Percentiles rank a stretch among this genome's conserved stretches.
Conservation (phyloP, 805 yeast species). For the Priceomyces carsonii region DNA sequence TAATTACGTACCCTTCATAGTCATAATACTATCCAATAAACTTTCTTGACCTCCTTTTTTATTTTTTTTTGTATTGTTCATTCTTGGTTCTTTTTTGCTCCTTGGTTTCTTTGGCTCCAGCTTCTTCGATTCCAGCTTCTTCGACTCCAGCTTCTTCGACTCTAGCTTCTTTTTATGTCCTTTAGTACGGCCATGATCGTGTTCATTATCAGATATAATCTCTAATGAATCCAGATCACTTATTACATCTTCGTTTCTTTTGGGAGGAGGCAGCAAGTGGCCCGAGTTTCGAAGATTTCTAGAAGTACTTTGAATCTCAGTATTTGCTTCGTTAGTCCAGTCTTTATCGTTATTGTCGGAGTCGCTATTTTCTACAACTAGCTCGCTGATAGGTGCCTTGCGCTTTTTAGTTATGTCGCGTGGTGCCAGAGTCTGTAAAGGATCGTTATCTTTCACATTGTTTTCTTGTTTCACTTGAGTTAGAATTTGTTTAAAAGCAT, state of each 20-base stretch:
- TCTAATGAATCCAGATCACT: no score
- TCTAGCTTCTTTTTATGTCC: slow-evolving; percentile 5
- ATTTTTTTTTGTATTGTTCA: slow-evolving; percentile 5
- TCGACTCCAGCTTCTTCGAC: slow-evolving; percentile 1
- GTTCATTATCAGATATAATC: no score
- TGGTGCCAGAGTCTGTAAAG: neutral
- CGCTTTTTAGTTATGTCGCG: slow-evolving; percentile 1
- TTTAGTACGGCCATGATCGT: no score
- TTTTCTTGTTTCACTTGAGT: slow-evolving; percentile 34
- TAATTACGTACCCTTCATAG: slow-evolving; percentile 5
- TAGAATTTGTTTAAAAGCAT: slow-evolving; percentile 46
- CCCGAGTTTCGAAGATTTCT: no score
- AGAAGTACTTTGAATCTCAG: neutral
- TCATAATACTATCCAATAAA: slow-evolving; percentile 9
- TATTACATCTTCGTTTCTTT: no score
- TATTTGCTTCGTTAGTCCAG: neutral
- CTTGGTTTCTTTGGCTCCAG: slow-evolving; percentile 6
- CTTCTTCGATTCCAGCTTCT: slow-evolving; percentile 2
- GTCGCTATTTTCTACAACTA: slow-evolving; percentile 5
- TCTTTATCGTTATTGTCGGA: slow-evolving; percentile 7
- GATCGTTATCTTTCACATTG: neutral
- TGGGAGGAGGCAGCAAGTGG: no score
- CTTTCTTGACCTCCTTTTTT: slow-evolving; percentile 5
- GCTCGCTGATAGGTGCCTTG: neutral
- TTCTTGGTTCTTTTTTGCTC: slow-evolving; percentile 1